phyloP scores from a whole-genome alignment of 345 rosid species.

The Xanthoceras sorbifolium region DNA sequence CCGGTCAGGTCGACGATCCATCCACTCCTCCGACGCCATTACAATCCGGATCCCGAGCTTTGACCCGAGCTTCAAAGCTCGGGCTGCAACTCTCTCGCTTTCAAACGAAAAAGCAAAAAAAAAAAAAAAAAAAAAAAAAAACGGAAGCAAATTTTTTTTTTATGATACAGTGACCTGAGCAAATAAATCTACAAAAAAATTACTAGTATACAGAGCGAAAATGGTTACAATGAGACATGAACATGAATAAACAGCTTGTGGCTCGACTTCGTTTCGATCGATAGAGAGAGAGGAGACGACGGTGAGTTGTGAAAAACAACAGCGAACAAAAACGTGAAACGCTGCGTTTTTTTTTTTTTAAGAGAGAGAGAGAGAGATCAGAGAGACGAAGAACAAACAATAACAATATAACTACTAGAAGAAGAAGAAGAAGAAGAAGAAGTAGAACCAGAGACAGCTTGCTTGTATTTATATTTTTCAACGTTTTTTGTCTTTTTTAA shows the following conservation, averaged over 20 bases:
- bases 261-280: not conserved
- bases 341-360: constrained; percentile 8
- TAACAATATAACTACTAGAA: not conserved
- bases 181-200: constrained; percentile 16
- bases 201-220: not conserved
- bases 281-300: not conserved
- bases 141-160: not conserved
- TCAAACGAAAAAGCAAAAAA: constrained; percentile 14
- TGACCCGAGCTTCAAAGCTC: constrained; percentile 44
- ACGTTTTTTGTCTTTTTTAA: no score
- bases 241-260: not conserved
- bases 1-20: constrained; percentile 27
- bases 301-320: not conserved
- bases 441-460: no score
- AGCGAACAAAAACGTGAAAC: not conserved
- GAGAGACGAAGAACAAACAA: not conserved
- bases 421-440: not conserved
- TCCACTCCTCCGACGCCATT: constrained; percentile 32
- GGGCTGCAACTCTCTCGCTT: constrained; percentile 29
- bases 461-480: not conserved
- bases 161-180: not conserved
- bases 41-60: constrained; percentile 44
- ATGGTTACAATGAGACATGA: constrained; percentile 6
- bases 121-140: constrained; percentile 18
- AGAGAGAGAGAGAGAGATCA: constrained; percentile 20